Evolutionary conservation across 108 stramenopile species (phyloP).

Genomic region (Pseudonitzschia delicatissima): DNA sequence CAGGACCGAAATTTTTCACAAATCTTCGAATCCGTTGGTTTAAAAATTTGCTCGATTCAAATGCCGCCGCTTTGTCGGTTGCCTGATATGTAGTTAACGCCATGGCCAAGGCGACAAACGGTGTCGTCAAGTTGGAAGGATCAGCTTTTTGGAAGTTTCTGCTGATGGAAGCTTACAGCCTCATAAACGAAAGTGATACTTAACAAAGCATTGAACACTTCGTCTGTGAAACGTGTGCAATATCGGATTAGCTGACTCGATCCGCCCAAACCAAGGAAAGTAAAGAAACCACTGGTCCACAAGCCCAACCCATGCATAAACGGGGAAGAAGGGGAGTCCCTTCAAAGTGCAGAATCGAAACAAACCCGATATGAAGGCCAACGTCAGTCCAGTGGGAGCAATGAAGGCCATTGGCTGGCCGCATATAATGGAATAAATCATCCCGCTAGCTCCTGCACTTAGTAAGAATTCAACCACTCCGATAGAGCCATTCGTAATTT

Average conservation of each 20-base stretch:
- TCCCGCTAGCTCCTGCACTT: constrained; percentile 80
- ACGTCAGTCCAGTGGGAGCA: constrained; percentile 94
- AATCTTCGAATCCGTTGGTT: constrained; percentile 66
- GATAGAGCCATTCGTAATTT: constrained; percentile 85
- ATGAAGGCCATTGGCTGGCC: constrained; percentile 98
- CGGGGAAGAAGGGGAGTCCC: constrained; percentile 87
- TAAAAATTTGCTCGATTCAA: constrained; percentile 72
- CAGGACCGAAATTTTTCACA: constrained; percentile 94
- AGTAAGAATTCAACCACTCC: constrained; percentile 91
- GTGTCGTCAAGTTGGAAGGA: constrained; percentile 82
- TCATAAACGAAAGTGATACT: constrained; percentile 95
- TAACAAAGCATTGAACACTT: constrained; percentile 93
- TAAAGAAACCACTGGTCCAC: constrained; percentile 90
- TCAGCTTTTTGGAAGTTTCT: constrained; percentile 75
- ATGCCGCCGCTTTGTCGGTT: constrained; percentile 64
- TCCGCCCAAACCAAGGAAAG: constrained; percentile 72
- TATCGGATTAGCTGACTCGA: constrained; percentile 84
- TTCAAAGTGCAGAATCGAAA: constrained; percentile 73
- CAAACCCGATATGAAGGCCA: constrained; percentile 91
- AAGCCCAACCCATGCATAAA: constrained; percentile 94
- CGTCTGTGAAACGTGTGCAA: constrained; percentile 97
- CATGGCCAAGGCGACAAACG: constrained; percentile 75
- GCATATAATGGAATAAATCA: constrained; percentile 80
- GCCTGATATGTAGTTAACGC: constrained; percentile 64
- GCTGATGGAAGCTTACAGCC: constrained; percentile 61